Evolutionary conservation across 768 basidiomycete genomes (phyloP).

Genomic region (Coprinellus aureogranulatus): DNA sequence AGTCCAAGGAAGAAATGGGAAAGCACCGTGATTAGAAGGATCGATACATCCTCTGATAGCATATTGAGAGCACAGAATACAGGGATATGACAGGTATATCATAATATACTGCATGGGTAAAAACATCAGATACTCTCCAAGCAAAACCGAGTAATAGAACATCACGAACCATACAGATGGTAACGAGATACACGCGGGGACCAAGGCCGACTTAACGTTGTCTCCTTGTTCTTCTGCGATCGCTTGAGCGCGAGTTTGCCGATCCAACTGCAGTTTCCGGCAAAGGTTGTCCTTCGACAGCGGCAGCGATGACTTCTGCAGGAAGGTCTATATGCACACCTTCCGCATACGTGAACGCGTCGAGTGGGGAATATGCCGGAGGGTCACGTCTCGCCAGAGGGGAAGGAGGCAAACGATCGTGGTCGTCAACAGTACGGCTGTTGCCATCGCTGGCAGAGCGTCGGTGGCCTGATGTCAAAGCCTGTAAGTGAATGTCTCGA

Average conservation of each 20-base stretch:
- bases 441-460: constrained; percentile 34
- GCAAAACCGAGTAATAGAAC: not conserved
- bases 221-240: constrained; percentile 53
- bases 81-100: constrained; percentile 2
- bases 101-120: constrained; percentile 3
- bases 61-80: constrained; percentile 4
- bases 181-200: constrained; percentile 15
- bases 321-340: constrained; percentile 93
- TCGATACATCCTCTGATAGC: constrained; percentile 1
- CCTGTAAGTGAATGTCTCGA: constrained; percentile 78
- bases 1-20: not conserved
- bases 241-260: constrained; percentile 45
- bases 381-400: constrained; percentile 60
- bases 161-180: constrained; percentile 29
- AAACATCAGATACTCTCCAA: not conserved
- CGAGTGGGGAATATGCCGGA: constrained; percentile 86
- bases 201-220: constrained; percentile 37
- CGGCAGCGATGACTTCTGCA: constrained; percentile 87
- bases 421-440: constrained; percentile 25
- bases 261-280: constrained; percentile 60
- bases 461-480: constrained; percentile 44
- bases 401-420: constrained; percentile 32
- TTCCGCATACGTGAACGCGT: constrained; percentile 78
- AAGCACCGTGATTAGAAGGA: not conserved
- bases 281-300: constrained; percentile 70